Conservation (phyloP, 2,329 filamentous ascomycete species). For the Myriosclerotinia duriaeana region DNA sequence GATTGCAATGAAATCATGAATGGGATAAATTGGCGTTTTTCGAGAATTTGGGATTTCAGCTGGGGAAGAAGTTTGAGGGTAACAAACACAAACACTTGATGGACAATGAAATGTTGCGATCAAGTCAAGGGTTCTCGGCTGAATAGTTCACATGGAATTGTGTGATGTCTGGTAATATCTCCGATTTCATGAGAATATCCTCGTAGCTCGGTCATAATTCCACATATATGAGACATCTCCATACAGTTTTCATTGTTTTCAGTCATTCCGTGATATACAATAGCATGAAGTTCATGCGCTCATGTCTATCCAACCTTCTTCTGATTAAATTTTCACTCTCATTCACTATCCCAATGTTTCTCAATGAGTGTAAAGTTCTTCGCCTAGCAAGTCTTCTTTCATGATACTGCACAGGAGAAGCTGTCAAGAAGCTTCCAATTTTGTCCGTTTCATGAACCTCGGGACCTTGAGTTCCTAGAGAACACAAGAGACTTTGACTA, state of each 20-base stretch:
- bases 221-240: neutral
- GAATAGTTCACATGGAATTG: neutral
- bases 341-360: neutral
- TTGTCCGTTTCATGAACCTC: neutral
- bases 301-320: neutral
- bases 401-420: neutral
- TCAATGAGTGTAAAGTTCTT: neutral
- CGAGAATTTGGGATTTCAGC: neutral
- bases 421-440: neutral
- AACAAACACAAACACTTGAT: neutral
- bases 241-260: neutral
- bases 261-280: neutral
- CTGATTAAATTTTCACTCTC: neutral
- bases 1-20: constrained; percentile 6
- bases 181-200: neutral
- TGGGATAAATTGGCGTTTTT: neutral
- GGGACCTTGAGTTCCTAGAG: neutral
- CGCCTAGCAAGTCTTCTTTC: neutral
- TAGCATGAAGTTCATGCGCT: neutral
- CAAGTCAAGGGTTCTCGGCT: neutral
- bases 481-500: neutral
- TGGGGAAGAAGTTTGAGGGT: neutral
- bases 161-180: neutral
- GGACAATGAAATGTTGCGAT: neutral
- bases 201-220: neutral